phyloP scores from a whole-genome alignment of 306 rosid genomes.

The Lupinus albus region DNA sequence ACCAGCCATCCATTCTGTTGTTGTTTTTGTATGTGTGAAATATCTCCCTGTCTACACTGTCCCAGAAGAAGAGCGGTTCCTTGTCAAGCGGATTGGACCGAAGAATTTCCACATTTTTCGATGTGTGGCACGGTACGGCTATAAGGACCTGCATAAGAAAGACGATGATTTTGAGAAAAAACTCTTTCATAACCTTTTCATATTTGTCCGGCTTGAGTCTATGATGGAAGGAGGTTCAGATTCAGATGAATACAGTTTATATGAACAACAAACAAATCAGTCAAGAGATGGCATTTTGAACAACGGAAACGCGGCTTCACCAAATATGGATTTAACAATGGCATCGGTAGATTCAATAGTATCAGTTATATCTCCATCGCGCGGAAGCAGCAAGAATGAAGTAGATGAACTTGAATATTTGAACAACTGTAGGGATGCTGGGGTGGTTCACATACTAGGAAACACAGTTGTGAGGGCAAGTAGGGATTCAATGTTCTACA shows the following conservation, averaged over 20 bases:
- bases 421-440: slow-evolving; percentile 72
- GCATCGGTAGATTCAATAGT: slow-evolving; percentile 70
- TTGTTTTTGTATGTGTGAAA: slow-evolving; percentile 88
- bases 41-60: slow-evolving; percentile 91
- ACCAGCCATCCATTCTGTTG: slow-evolving; percentile 92
- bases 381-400: slow-evolving; percentile 57
- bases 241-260: slow-evolving; percentile 69
- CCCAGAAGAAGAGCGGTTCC: slow-evolving; percentile 89
- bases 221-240: slow-evolving; percentile 95
- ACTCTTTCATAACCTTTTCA: slow-evolving; percentile 71
- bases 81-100: slow-evolving; percentile 86
- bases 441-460: slow-evolving; percentile 94
- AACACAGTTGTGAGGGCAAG: slow-evolving; percentile 76
- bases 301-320: slow-evolving; percentile 46
- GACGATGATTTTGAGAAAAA: slow-evolving; percentile 87
- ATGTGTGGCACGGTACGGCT: slow-evolving; percentile 89
- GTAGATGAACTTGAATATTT: slow-evolving; percentile 75
- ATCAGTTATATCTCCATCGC: slow-evolving; percentile 54
- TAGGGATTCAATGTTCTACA: slow-evolving; percentile 68
- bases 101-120: slow-evolving; percentile 88
- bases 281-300: slow-evolving; percentile 48
- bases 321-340: slow-evolving; percentile 49
- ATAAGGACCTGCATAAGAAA: slow-evolving; percentile 81
- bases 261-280: slow-evolving; percentile 50
- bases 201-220: slow-evolving; percentile 71